These are phyloP conservation scores for Aquilaria malaccensis DNA, from an alignment of 345 rosid genomes.

Conservation along the genomic window DNA sequence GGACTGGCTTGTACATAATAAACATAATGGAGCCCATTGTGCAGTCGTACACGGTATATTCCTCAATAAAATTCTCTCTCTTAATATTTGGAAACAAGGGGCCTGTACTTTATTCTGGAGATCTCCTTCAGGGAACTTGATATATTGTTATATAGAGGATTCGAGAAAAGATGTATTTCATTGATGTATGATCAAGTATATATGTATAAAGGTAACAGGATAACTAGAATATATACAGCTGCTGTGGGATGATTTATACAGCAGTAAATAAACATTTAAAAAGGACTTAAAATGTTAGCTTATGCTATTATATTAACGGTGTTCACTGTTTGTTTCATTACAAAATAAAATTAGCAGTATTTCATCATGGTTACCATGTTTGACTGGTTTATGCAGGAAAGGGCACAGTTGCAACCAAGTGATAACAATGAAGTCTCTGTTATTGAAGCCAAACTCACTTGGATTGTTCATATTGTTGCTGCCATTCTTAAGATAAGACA, in stretches of 20 bases:
- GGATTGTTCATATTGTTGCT: conserved; percentile 95
- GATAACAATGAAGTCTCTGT: conserved; percentile 68
- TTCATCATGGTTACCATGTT: not conserved
- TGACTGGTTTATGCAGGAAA: conserved; percentile 50
- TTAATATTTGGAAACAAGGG: conserved; percentile 6
- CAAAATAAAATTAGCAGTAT: not conserved
- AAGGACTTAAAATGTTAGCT: too few relatives aligned
- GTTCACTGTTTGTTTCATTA: conserved; percentile 9
- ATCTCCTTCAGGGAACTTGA: too few relatives aligned
- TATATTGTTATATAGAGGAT: too few relatives aligned
- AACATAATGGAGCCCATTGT: conserved; percentile 88
- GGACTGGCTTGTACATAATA: conserved; percentile 76
- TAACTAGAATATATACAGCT: too few relatives aligned
- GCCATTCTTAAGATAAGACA: conserved; percentile 89
- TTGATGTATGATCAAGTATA: too few relatives aligned
- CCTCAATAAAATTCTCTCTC: conserved; percentile 7
- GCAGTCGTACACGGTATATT: conserved; percentile 81
- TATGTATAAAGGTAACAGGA: too few relatives aligned
- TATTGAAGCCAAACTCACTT: conserved; percentile 92
- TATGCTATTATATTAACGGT: not conserved
- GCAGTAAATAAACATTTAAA: too few relatives aligned
- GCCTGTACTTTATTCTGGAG: not conserved
- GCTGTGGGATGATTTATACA: too few relatives aligned
- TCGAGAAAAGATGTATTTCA: too few relatives aligned
- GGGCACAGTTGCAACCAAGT: conserved; percentile 51